Evolutionary conservation across 2,329 filamentous ascomycete species (phyloP).

Genomic region (Kalaharituber pfeilii): DNA sequence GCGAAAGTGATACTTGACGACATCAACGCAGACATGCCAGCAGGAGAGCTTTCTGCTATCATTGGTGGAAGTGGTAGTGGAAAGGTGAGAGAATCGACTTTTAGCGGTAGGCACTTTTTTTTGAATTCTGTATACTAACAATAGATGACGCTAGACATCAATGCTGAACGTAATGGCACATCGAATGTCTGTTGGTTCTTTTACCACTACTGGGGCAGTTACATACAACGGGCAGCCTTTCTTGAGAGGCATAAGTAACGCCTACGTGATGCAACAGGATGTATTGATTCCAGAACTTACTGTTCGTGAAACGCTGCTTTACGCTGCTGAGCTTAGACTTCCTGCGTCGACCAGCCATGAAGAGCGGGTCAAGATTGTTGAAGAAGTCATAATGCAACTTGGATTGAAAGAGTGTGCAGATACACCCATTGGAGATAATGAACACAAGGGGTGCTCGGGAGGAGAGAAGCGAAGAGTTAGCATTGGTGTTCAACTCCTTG

Average conservation of each 20-base stretch:
- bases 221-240: slow-evolving; percentile 45
- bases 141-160: slow-evolving; percentile 35
- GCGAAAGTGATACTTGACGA: slow-evolving; percentile 37
- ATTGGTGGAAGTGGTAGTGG: slow-evolving; percentile 58
- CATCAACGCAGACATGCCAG: slow-evolving; percentile 45
- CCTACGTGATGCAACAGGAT: slow-evolving; percentile 64
- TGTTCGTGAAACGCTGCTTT: slow-evolving; percentile 55
- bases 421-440: slow-evolving; percentile 52
- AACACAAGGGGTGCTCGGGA: slow-evolving; percentile 59
- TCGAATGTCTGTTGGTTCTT: slow-evolving; percentile 42
- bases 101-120: not conserved
- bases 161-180: slow-evolving; percentile 55
- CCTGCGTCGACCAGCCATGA: slow-evolving; percentile 42
- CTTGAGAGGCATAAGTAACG: slow-evolving; percentile 36
- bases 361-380: slow-evolving; percentile 47
- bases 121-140: slow-evolving; percentile 5
- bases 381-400: slow-evolving; percentile 59
- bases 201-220: slow-evolving; percentile 35
- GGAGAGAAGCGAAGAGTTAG: slow-evolving; percentile 62
- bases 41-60: slow-evolving; percentile 55
- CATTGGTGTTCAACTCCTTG: slow-evolving; percentile 61
- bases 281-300: slow-evolving; percentile 55
- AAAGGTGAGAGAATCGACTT: slow-evolving; percentile 29
- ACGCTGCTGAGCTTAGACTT: slow-evolving; percentile 54
- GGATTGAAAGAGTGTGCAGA: slow-evolving; percentile 61